Evolutionary conservation across 176 grass and related monocot species (phyloP).

Genomic region (Alloteropsis semialata): DNA sequence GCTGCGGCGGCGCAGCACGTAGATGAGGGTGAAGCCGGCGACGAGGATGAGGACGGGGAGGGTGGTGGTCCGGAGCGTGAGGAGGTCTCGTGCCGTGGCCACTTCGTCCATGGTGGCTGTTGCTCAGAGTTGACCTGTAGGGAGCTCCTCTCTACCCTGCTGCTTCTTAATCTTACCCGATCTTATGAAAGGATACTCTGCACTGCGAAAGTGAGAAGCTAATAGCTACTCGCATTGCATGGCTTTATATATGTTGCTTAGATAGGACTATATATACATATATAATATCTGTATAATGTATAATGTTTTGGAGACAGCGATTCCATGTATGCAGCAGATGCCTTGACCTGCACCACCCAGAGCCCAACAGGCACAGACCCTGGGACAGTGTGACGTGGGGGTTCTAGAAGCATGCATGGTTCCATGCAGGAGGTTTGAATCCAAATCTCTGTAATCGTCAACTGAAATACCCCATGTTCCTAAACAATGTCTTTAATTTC

Average conservation of each 20-base stretch:
- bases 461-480: no score
- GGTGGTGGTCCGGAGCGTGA: not conserved
- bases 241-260: no score
- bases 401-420: no score
- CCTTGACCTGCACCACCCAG: not conserved
- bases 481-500: no score
- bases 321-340: not conserved
- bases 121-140: not conserved
- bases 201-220: not conserved
- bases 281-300: no score
- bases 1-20: not conserved
- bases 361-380: not conserved
- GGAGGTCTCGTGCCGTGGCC: not conserved
- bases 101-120: conserved; percentile 5
- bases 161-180: not conserved
- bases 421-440: no score
- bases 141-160: not conserved
- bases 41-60: conserved; percentile 31
- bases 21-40: conserved; percentile 20
- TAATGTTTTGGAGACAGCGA: not conserved
- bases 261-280: no score
- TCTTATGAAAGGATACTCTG: not conserved
- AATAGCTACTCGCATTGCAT: not conserved
- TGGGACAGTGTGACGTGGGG: no score
- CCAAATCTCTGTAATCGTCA: no score